phyloP scores from a whole-genome alignment of 345 rosid genomes.

The Geranium brycei region DNA sequence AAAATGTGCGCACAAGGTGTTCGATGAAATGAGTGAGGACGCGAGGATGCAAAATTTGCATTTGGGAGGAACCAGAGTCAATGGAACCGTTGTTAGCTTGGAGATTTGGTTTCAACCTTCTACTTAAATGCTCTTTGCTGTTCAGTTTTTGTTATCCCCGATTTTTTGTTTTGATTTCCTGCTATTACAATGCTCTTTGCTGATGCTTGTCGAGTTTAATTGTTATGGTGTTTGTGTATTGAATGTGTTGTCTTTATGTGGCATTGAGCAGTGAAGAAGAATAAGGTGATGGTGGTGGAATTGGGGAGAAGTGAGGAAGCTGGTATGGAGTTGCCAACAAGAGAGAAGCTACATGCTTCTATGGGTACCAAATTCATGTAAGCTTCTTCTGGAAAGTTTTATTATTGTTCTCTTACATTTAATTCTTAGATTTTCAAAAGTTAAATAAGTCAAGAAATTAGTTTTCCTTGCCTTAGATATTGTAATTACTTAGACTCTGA shows the following conservation, averaged over 20 bases:
- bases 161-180: too few relatives aligned
- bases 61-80: too few relatives aligned
- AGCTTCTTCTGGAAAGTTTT: slow-evolving; percentile 8
- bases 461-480: neutral
- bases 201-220: slow-evolving; percentile 1
- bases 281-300: slow-evolving; percentile 14
- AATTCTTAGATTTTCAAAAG: too few relatives aligned
- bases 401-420: neutral
- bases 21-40: too few relatives aligned
- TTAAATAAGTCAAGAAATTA: neutral
- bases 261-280: slow-evolving; percentile 10
- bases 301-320: slow-evolving; percentile 10
- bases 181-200: too few relatives aligned
- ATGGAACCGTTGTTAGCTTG: too few relatives aligned
- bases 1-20: too few relatives aligned
- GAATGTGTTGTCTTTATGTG: slow-evolving; percentile 4
- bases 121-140: too few relatives aligned
- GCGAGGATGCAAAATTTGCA: too few relatives aligned
- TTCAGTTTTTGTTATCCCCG: too few relatives aligned
- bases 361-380: slow-evolving; percentile 92
- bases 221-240: slow-evolving; percentile 7
- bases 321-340: slow-evolving; percentile 26
- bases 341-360: slow-evolving; percentile 63
- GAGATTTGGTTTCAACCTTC: too few relatives aligned
- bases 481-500: too few relatives aligned